Evolutionary conservation across 2,329 filamentous ascomycete genomes (phyloP), one percentile per base, ranked within the genome.

Genomic region (Dactylellina haptotyla): DNA sequence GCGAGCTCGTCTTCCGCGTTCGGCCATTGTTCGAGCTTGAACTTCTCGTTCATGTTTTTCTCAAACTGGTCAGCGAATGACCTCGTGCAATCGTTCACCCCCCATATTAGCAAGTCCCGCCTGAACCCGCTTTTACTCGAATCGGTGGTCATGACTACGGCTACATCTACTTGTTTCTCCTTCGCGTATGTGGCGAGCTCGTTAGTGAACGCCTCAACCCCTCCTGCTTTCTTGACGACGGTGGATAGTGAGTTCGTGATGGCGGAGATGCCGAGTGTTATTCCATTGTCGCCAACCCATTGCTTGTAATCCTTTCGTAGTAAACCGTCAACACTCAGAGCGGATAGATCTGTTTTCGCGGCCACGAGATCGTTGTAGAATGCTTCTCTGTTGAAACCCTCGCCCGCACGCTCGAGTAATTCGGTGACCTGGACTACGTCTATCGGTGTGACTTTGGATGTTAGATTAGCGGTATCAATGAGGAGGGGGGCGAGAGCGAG

Each of bases 301-400:
- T 90, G 85, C 82, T 96, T 96, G 81, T 93, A 96, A 81, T 96
- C 91, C 80, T 94, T 94, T 75, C 90, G 84, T 58, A 94, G 81
- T 39, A 93, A 85, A 76, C 93, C 91, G 20, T 85, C 82, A 76
- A 92, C 80, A 37, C 81, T 82, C 48, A 95, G 81, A 0, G 79
- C 76, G 1, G 84, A 86, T 57, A 95, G 84, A 76, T 92, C 86
- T 75, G 87, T 85, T 80, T 93, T 93, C 3, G 90, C 88, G 3
- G 41, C 26, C 12, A 54, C 51, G 20, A 72, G 23, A 4, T 28
- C 54, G 3, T 84, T 79, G 78, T 86, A 91, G 79, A 89, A 91
- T 2, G 73, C 79, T 0, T 82, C 79, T 4, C 86, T 83, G 63
- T 87, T 82, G 77, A 87, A 91, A 66, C 73, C 6, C 34, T 77